A percentile compares a stretch with the other conserved stretches of the same genome.
Evolutionary conservation across 2,329 filamentous ascomycete species (phyloP).

Genomic region (Fusarium sp.): DNA sequence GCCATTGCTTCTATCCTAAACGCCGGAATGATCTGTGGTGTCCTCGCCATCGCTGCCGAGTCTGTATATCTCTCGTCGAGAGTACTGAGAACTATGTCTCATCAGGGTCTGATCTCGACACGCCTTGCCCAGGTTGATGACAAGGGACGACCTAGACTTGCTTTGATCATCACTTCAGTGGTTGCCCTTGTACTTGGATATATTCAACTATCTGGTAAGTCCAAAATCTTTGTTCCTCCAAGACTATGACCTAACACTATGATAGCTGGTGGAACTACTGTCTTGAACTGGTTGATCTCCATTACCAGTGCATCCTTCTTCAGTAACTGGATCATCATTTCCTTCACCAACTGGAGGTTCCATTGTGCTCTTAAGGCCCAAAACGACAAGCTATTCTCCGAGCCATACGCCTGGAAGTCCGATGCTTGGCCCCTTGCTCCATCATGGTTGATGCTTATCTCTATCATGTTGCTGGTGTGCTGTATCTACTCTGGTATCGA

Average conservation of each 20-base stretch:
- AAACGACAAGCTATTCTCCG: conserved; percentile 28
- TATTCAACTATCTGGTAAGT: conserved; percentile 24
- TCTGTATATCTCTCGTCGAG: conserved; percentile 33
- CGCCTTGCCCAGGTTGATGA: conserved; percentile 20
- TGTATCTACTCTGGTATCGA: conserved; percentile 21
- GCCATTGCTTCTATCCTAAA: conserved; percentile 36
- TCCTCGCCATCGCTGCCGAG: conserved; percentile 34
- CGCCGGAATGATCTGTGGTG: conserved; percentile 38
- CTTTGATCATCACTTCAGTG: conserved; percentile 19
- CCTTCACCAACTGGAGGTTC: conserved; percentile 35
- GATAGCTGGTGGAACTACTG: conserved; percentile 16
- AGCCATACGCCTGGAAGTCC: conserved; percentile 29
- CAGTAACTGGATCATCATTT: conserved; percentile 38
- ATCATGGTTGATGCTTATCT: conserved; percentile 26
- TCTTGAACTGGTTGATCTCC: conserved; percentile 36
- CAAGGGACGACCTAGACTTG: conserved; percentile 22
- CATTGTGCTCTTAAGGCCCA: conserved; percentile 30
- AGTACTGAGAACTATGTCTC: conserved; percentile 33
- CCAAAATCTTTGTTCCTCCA: rapidly evolving
- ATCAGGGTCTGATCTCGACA: conserved; percentile 20
- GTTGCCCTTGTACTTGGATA: conserved; percentile 23
- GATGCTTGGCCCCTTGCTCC: conserved; percentile 21
- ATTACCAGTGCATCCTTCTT: conserved; percentile 39
- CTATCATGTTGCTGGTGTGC: conserved; percentile 22
- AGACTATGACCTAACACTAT: background rate